phyloP scores from a whole-genome alignment of 192 early-diverging fungal species.

The Backusella sp. region DNA sequence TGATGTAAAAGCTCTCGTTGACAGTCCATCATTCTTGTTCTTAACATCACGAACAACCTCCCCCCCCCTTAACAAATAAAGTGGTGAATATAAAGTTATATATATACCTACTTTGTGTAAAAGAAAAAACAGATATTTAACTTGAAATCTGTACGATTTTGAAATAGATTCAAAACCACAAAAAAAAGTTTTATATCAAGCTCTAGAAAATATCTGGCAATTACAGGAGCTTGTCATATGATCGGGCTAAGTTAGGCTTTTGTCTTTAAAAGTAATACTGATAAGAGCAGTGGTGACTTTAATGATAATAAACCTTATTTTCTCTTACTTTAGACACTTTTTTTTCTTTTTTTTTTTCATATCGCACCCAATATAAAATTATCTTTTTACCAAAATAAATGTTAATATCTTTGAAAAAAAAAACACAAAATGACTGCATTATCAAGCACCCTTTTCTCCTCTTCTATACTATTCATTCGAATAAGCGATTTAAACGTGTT shows the following conservation, averaged over 20 bases:
- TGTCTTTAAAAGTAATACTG: neutral
- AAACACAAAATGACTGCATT: too few relatives aligned
- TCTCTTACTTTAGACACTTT: neutral
- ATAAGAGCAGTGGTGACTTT: neutral
- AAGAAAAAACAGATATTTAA: too few relatives aligned
- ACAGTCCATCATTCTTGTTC: neutral
- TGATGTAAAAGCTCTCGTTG: neutral
- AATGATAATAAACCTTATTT: neutral
- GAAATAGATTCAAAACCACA: too few relatives aligned
- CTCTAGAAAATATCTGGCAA: neutral
- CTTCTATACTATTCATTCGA: neutral
- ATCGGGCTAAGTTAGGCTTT: neutral
- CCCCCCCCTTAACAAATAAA: neutral
- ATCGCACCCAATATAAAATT: too few relatives aligned
- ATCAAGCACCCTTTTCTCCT: neutral
- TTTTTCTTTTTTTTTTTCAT: neutral
- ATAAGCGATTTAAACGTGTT: neutral
- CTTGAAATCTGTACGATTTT: too few relatives aligned
- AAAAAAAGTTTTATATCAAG: neutral
- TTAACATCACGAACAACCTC: neutral
- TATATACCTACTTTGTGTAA: too few relatives aligned
- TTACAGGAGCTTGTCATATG: neutral
- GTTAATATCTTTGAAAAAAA: too few relatives aligned
- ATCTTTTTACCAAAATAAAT: too few relatives aligned
- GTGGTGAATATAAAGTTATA: neutral